Evolutionary conservation across 148 eudicot genomes (phyloP).

Genomic region (Heliosperma pusillum): DNA sequence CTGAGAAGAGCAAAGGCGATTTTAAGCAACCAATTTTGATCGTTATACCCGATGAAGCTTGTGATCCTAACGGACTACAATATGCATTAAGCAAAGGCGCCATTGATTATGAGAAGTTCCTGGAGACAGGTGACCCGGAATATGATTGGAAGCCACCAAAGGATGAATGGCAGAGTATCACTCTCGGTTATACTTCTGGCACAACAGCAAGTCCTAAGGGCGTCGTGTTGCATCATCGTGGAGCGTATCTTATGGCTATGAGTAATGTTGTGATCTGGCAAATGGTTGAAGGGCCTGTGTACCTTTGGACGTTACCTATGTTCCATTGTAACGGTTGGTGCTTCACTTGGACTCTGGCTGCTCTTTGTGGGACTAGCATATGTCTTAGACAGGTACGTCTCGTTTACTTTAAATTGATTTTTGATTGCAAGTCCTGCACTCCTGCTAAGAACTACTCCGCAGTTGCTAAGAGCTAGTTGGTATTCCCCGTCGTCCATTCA

Average conservation of each 20-base stretch:
- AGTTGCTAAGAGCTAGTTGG: too few relatives aligned
- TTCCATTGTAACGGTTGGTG: constrained; percentile 99
- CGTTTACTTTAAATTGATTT: too few relatives aligned
- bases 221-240: constrained; percentile 86
- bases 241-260: constrained; percentile 76
- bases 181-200: constrained; percentile 91
- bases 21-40: constrained; percentile 67
- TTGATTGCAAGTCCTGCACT: too few relatives aligned
- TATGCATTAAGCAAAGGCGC: constrained; percentile 65
- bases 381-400: constrained; percentile 86
- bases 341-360: constrained; percentile 91
- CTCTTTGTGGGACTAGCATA: constrained; percentile 81
- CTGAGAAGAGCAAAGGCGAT: constrained; percentile 39
- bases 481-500: too few relatives aligned
- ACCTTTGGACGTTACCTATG: constrained; percentile 94
- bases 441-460: too few relatives aligned
- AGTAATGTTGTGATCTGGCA: constrained; percentile 69
- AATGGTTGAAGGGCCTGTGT: constrained; percentile 74
- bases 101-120: constrained; percentile 73
- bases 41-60: constrained; percentile 71
- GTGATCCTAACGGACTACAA: constrained; percentile 61
- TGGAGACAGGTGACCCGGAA: constrained; percentile 70
- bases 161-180: constrained; percentile 93
- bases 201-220: constrained; percentile 98
- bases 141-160: constrained; percentile 79